These are phyloP conservation scores for Cadophora gregata DNA, from an alignment of 2,329 filamentous ascomycete species.

Conservation along the genomic window DNA sequence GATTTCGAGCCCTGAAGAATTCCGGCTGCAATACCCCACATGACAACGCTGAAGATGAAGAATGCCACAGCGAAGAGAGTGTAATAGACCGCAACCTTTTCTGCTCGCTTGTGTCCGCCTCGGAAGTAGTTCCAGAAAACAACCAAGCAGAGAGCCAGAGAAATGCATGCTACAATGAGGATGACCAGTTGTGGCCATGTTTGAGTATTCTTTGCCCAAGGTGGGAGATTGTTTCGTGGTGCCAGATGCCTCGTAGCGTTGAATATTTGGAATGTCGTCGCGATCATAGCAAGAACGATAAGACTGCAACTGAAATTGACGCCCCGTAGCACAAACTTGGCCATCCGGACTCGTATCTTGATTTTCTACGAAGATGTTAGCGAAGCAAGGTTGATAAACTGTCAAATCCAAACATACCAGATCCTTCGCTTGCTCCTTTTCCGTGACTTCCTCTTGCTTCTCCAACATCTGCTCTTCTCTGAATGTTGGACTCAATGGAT, in stretches of 20 bases:
- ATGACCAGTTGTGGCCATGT: slow-evolving; percentile 91
- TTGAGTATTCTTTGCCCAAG: slow-evolving; percentile 82
- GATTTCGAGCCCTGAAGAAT: slow-evolving; percentile 80
- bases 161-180: slow-evolving; percentile 78
- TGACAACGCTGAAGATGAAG: slow-evolving; percentile 90
- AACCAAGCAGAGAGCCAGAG: slow-evolving; percentile 76
- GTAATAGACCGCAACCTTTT: slow-evolving; percentile 95
- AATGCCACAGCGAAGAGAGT: slow-evolving; percentile 91
- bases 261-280: slow-evolving; percentile 90
- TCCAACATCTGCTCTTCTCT: slow-evolving; percentile 85
- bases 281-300: slow-evolving; percentile 90
- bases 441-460: slow-evolving; percentile 80
- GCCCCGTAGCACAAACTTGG: slow-evolving; percentile 92
- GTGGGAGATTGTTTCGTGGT: slow-evolving; percentile 76
- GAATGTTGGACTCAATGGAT: slow-evolving; percentile 90
- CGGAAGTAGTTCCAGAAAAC: slow-evolving; percentile 88
- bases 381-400: slow-evolving; percentile 12
- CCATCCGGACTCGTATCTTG: slow-evolving; percentile 88
- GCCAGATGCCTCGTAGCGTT: slow-evolving; percentile 81
- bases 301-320: slow-evolving; percentile 97
- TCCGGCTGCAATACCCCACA: slow-evolving; percentile 89
- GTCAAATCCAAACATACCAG: slow-evolving; percentile 64
- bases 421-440: slow-evolving; percentile 86
- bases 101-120: slow-evolving; percentile 85
- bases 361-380: slow-evolving; percentile 73